These are phyloP conservation scores for Metarhizium album DNA, from an alignment of 2,329 filamentous ascomycete genomes.

Conservation along the genomic window DNA sequence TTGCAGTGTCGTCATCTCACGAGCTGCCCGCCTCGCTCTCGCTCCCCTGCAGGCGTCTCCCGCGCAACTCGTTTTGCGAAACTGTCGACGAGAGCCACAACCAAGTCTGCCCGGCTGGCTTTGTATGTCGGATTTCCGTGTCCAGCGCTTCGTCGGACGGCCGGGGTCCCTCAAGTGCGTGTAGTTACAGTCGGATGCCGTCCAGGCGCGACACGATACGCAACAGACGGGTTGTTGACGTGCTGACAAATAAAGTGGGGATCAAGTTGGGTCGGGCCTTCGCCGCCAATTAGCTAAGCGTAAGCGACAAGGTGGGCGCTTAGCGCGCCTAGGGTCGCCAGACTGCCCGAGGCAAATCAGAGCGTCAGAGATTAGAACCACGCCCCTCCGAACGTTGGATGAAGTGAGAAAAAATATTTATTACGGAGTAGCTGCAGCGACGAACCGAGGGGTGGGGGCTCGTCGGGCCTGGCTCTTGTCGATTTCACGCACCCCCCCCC, in stretches of 20 bases:
- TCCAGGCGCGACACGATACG: neutral
- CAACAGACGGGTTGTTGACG: no score
- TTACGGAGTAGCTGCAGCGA: neutral
- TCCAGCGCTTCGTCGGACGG: neutral
- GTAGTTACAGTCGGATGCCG: neutral
- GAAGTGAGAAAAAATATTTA: neutral
- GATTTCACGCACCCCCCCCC: no score
- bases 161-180: neutral
- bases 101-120: neutral
- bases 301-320: slow-evolving; percentile 3
- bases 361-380: neutral
- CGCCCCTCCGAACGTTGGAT: neutral
- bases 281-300: neutral
- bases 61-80: neutral
- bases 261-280: no score
- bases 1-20: neutral
- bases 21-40: neutral
- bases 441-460: neutral
- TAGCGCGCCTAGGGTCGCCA: neutral
- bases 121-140: neutral
- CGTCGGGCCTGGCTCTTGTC: neutral
- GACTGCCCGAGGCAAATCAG: neutral
- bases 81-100: neutral
- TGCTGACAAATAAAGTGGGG: slow-evolving; percentile 3
- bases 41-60: neutral